phyloP scores from a whole-genome alignment of 2,329 filamentous ascomycete species.

The Monilinia fructicola region DNA sequence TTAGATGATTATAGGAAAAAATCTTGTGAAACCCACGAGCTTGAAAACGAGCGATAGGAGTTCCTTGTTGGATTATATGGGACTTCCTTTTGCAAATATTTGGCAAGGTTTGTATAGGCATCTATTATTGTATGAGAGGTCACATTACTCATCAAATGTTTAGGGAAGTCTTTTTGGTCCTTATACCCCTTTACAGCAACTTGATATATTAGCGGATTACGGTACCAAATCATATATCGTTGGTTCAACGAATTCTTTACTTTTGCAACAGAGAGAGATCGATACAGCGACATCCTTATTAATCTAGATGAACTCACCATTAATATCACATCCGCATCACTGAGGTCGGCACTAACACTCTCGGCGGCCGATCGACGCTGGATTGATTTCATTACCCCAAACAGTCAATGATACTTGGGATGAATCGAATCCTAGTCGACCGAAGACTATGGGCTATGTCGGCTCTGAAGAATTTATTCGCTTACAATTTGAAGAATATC shows the following conservation, averaged over 20 bases:
- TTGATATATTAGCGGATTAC: conserved; percentile 89
- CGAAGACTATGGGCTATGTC: conserved; percentile 92
- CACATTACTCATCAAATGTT: neutral
- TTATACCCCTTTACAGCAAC: conserved; percentile 92
- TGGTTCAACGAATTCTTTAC: conserved; percentile 90
- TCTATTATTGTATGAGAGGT: too few species aligned
- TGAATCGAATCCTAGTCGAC: conserved; percentile 79
- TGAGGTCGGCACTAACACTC: conserved; percentile 72
- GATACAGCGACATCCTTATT: conserved; percentile 94
- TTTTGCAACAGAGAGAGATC: conserved; percentile 92
- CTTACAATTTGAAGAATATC: conserved; percentile 94
- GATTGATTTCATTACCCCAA: conserved; percentile 91
- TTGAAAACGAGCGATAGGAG: conserved; percentile 87
- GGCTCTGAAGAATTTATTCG: conserved; percentile 97
- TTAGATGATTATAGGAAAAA: conserved; percentile 80
- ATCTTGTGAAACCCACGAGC: conserved; percentile 73
- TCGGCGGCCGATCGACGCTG: conserved; percentile 87
- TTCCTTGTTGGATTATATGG: conserved; percentile 91
- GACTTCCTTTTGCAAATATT: conserved; percentile 89
- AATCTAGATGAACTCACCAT: conserved; percentile 90
- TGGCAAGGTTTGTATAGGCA: conserved; percentile 62
- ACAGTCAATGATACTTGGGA: conserved; percentile 97
- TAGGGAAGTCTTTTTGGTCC: conserved; percentile 92
- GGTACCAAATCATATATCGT: conserved; percentile 97
- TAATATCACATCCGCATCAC: conserved; percentile 76